Percentiles rank a stretch among this genome's conserved stretches.
phyloP scores from a whole-genome alignment of 139 green algal species.

The Astrephomene gubernaculifera region DNA sequence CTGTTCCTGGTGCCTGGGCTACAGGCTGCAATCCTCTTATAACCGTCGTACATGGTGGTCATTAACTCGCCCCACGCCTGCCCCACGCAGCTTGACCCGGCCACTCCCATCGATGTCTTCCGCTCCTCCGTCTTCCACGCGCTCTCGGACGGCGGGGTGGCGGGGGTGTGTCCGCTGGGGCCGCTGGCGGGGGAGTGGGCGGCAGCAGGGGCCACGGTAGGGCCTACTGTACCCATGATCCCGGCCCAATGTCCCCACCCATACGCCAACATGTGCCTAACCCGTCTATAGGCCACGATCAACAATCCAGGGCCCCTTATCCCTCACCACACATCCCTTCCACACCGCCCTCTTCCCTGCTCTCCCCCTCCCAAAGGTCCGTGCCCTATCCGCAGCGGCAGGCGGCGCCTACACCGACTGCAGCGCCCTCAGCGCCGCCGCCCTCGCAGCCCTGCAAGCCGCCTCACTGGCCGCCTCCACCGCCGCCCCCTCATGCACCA shows the following conservation, averaged over 20 bases:
- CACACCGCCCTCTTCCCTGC: too few species aligned
- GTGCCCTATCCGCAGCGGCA: not conserved
- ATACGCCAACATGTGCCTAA: too few species aligned
- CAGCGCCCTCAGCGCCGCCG: not conserved
- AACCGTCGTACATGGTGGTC: not conserved
- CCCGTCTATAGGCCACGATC: too few species aligned
- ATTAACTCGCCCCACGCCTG: too few species aligned
- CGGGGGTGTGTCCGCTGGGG: constrained; percentile 26
- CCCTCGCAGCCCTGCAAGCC: not conserved
- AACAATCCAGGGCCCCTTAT: too few species aligned
- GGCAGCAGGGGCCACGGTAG: not conserved
- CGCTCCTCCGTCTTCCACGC: not conserved
- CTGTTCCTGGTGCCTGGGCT: too few species aligned
- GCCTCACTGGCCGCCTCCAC: not conserved
- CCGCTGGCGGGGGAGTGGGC: not conserved
- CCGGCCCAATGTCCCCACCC: too few species aligned
- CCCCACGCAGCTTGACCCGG: not conserved
- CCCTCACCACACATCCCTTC: too few species aligned
- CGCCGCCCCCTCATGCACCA: not conserved
- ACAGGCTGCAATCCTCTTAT: too few species aligned
- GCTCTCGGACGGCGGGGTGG: constrained; percentile 19
- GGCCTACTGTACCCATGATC: too few species aligned
- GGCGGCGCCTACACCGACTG: not conserved
- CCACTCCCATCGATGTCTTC: constrained; percentile 9
- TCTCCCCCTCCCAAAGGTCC: too few species aligned